Evolutionary conservation across 495 filamentous ascomycete species (phyloP).

Genomic region (Penicillium pulvis): DNA sequence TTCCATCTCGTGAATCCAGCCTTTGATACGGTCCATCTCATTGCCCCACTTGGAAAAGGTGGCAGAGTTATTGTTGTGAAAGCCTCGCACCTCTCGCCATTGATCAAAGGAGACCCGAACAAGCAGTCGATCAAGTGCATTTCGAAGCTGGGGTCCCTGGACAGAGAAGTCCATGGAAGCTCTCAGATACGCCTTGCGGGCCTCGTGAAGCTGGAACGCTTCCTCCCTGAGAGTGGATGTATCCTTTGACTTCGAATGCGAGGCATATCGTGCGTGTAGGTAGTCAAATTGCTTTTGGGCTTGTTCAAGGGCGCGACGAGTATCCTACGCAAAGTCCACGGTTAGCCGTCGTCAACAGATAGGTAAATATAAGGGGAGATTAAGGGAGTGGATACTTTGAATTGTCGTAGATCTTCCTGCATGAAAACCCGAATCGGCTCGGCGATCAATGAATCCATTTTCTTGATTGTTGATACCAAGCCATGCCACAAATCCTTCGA

Average conservation of each 20-base stretch:
- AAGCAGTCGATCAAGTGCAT: conserved; percentile 79
- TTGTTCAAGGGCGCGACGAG: conserved; percentile 70
- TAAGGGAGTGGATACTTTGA: conserved; percentile 51
- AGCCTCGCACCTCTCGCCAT: conserved; percentile 76
- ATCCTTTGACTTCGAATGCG: conserved; percentile 91
- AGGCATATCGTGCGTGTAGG: conserved; percentile 74
- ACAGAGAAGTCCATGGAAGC: conserved; percentile 93
- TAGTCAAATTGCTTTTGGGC: conserved; percentile 82
- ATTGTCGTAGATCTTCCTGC: conserved; percentile 66
- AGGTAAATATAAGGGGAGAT: background rate
- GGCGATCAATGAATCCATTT: conserved; percentile 71
- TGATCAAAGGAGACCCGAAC: conserved; percentile 82
- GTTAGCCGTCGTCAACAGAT: background rate
- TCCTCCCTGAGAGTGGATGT: conserved; percentile 88
- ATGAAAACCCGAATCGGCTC: conserved; percentile 83
- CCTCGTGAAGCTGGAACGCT: conserved; percentile 94
- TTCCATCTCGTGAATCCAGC: conserved; percentile 95
- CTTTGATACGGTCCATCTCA: conserved; percentile 88
- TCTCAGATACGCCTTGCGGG: conserved; percentile 86
- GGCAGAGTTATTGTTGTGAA: conserved; percentile 59
- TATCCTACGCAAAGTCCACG: conserved; percentile 62
- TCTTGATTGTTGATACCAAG: conserved; percentile 68
- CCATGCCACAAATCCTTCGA: conserved; percentile 82
- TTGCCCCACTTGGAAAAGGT: conserved; percentile 61
- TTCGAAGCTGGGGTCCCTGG: conserved; percentile 77